These are phyloP conservation scores for Kalaharituber pfeilii DNA, from an alignment of 2,329 filamentous ascomycete genomes.

Conservation along the genomic window DNA sequence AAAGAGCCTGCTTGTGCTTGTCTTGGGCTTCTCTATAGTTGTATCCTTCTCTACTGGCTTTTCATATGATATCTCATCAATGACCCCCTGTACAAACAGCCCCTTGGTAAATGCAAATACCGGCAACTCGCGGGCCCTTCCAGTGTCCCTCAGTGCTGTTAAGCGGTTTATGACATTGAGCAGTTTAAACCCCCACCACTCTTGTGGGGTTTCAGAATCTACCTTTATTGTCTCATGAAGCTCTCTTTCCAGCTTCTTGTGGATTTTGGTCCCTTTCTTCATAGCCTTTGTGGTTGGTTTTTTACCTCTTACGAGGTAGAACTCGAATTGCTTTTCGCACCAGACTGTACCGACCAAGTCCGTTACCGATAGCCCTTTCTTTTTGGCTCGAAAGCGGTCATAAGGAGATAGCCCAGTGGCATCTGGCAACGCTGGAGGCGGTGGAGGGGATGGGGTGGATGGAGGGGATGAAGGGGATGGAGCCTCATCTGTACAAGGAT, in stretches of 20 bases:
- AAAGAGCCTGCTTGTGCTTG: conserved; percentile 26
- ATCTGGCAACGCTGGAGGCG: background rate
- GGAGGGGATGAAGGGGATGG: no score
- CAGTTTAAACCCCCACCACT: conserved; percentile 61
- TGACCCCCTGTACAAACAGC: conserved; percentile 71
- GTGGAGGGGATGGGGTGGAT: background rate
- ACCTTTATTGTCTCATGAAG: conserved; percentile 62
- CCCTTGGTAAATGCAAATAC: conserved; percentile 75
- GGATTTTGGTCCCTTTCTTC: conserved; percentile 62
- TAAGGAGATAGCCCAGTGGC: conserved; percentile 12
- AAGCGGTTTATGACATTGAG: conserved; percentile 88
- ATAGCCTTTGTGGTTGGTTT: conserved; percentile 66
- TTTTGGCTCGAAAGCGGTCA: conserved; percentile 26
- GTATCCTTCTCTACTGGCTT: conserved; percentile 21
- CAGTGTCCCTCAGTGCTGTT: conserved; percentile 51
- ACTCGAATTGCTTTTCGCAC: conserved; percentile 92
- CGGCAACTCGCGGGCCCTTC: conserved; percentile 57
- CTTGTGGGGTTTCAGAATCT: conserved; percentile 56
- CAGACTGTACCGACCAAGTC: conserved; percentile 79
- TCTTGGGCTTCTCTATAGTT: conserved; percentile 25
- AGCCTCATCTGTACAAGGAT: no score
- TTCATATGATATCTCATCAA: conserved; percentile 67
- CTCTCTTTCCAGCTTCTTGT: conserved; percentile 69
- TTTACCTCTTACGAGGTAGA: conserved; percentile 59
- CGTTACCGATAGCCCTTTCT: conserved; percentile 67